A percentile compares a stretch with the other conserved stretches of the same genome.
phyloP scores from a whole-genome alignment of 345 rosid species.

The Hypericum perforatum region DNA sequence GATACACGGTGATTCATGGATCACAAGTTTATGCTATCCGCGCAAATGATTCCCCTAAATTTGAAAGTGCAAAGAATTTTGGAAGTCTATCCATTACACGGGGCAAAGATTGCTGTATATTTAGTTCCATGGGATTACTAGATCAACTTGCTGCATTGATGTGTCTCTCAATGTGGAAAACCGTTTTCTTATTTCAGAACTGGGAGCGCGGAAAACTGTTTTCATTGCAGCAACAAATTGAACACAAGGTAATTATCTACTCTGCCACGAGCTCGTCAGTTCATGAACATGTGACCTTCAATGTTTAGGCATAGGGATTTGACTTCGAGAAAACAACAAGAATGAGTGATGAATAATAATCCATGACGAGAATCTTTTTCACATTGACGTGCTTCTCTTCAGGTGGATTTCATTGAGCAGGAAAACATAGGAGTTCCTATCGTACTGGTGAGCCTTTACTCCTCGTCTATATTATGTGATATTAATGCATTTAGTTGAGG shows the following conservation, averaged over 20 bases:
- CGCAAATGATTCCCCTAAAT: too few species aligned
- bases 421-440: conserved; percentile 52
- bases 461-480: background rate
- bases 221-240: conserved; percentile 70
- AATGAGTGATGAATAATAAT: too few species aligned
- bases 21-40: too few species aligned
- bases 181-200: conserved; percentile 27
- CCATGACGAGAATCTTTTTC: too few species aligned
- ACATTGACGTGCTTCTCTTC: conserved; percentile 11
- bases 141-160: background rate
- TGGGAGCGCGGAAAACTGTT: conserved; percentile 62
- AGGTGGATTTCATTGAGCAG: conserved; percentile 60
- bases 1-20: too few species aligned
- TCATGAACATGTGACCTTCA: too few species aligned
- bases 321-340: too few species aligned
- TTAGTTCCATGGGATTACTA: background rate
- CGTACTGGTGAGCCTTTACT: conserved; percentile 38
- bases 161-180: background rate
- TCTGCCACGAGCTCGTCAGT: background rate
- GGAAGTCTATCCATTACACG: too few species aligned
- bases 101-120: background rate
- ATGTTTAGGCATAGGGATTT: too few species aligned
- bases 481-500: too few species aligned
- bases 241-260: conserved; percentile 55
- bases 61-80: too few species aligned